Percentiles rank a stretch among this genome's conserved stretches.
Evolutionary conservation across 345 rosid genomes (phyloP).

Genomic region (Bretschneidera sinensis): DNA sequence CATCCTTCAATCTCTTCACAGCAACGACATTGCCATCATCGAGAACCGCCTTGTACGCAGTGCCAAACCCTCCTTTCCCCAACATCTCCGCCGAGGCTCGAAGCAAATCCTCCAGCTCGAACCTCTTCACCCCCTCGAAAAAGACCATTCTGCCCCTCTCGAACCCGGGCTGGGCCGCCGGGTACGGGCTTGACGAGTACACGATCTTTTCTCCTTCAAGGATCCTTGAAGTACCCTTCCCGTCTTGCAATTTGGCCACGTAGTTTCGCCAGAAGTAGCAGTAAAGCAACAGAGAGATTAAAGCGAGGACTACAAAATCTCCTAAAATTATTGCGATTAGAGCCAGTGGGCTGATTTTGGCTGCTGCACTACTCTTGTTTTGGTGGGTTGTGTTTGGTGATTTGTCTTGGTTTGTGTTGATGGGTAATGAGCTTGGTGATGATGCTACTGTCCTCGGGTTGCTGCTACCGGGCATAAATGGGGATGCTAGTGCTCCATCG

Average conservation of each 20-base stretch:
- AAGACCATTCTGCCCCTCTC: slow-evolving; percentile 89
- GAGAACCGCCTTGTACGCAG: slow-evolving; percentile 87
- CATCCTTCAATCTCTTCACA: slow-evolving; percentile 83
- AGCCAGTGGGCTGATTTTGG: slow-evolving; percentile 51
- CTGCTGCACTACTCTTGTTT: slow-evolving; percentile 11
- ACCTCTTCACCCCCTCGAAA: slow-evolving; percentile 69
- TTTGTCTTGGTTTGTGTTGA: slow-evolving; percentile 14
- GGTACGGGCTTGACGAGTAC: slow-evolving; percentile 84
- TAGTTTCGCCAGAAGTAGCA: slow-evolving; percentile 86
- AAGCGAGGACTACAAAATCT: slow-evolving; percentile 51
- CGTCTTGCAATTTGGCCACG: slow-evolving; percentile 38
- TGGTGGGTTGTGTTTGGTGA: slow-evolving; percentile 16
- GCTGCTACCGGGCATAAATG: slow-evolving; percentile 30
- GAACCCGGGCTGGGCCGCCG: slow-evolving; percentile 42
- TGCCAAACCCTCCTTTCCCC: slow-evolving; percentile 91
- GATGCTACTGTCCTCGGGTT: slow-evolving; percentile 51
- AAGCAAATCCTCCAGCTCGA: slow-evolving; percentile 83
- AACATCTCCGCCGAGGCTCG: slow-evolving; percentile 96
- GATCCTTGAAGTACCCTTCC: slow-evolving; percentile 47
- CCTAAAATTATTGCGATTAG: slow-evolving; percentile 66
- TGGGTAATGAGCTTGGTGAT: slow-evolving; percentile 55
- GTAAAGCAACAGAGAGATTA: slow-evolving; percentile 72
- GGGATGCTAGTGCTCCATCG: slow-evolving; percentile 58
- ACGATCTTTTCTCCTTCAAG: slow-evolving; percentile 81
- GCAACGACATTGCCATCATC: slow-evolving; percentile 86